Evolutionary conservation across 352 stramenopile species (phyloP).

Genomic region (Globisporangium polare): DNA sequence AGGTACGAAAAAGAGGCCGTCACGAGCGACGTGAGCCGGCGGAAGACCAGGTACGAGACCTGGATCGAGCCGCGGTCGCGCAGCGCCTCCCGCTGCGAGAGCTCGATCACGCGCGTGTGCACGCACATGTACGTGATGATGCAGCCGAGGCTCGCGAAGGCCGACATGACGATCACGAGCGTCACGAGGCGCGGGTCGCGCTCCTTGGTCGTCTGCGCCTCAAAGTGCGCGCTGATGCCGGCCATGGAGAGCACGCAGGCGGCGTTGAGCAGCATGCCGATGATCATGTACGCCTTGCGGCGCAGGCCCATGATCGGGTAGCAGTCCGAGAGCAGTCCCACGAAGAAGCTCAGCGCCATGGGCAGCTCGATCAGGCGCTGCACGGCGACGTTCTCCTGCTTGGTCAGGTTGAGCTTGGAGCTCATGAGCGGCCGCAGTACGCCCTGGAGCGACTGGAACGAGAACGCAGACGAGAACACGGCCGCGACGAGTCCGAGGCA

Average conservation of each 20-base stretch:
- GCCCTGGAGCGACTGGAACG: slow-evolving; percentile 14
- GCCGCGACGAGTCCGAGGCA: slow-evolving; percentile 19
- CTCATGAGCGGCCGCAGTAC: slow-evolving; percentile 17
- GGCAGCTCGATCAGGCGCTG: slow-evolving; percentile 73
- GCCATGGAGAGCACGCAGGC: slow-evolving; percentile 19
- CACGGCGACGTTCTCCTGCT: slow-evolving; percentile 18
- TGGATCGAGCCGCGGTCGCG: slow-evolving; percentile 30
- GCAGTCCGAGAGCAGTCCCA: slow-evolving; percentile 86
- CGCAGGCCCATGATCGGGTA: slow-evolving; percentile 87
- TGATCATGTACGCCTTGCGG: slow-evolving; percentile 90
- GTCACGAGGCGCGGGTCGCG: slow-evolving; percentile 16
- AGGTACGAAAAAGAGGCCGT: slow-evolving; percentile 4
- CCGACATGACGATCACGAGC: slow-evolving; percentile 21
- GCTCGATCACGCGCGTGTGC: slow-evolving; percentile 40
- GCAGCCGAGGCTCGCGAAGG: slow-evolving; percentile 26
- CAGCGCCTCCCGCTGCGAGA: slow-evolving; percentile 39
- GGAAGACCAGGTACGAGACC: slow-evolving; percentile 35
- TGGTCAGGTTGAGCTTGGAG: slow-evolving; percentile 16
- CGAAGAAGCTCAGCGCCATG: slow-evolving; percentile 86
- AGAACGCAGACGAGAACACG: slow-evolving; percentile 20
- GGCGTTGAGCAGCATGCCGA: slow-evolving; percentile 37
- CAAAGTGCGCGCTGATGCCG: slow-evolving; percentile 20
- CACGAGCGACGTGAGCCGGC: slow-evolving; percentile 22
- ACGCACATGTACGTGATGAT: slow-evolving; percentile 29
- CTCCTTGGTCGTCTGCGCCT: slow-evolving; percentile 11